Evolutionary conservation across 192 early-diverging fungal species (phyloP), one percentile per base, ranked within the genome.

Genomic region (Linnemannia schmuckeri): DNA sequence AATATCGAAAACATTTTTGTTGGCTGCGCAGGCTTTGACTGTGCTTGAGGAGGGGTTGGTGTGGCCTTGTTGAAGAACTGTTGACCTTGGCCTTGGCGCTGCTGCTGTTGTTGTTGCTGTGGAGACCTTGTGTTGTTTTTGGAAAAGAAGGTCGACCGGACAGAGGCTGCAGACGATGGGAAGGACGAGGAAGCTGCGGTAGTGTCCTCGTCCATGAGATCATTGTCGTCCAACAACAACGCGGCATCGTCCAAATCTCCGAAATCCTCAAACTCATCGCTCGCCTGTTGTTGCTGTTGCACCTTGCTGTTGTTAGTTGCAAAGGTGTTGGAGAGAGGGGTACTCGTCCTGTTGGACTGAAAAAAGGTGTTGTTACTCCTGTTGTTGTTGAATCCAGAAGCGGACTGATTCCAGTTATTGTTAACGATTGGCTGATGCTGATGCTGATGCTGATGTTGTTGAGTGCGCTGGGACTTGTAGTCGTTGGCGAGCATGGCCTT

Each of bases 221-320:
- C 74, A 40, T 76, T 63, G 44, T 81, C 63, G 55, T 72, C 54
- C 35, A 75, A 61, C 44, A 79, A 41, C 40, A 85, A 47, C 13
- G 69, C 76, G 33, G 70, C 70, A n/a, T 81, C 82, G 44, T 73
- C 82, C 24, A 88, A 15, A 70, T 84, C 79, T 8, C 82, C 88
- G 63, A 88, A 80, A 15, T 88, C 88, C 9, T 79, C 88, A 74
- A 88, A 84, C 17, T 88, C 88, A 49, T 88, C 86, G 9, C 27
- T 40, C 38, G 6, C 24, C 49, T 10, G 20, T 44, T 13, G 57
- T 74, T 37, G 41, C 68, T 52, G 70, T 42, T 55, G 33, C 5
- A 18, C 54, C 37, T 35, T 66, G 18, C 38, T 61, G 47, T 33
- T 38, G 54, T 18, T 57, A 40, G 22, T 7, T 18, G 20, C 12